Conservation (phyloP, 441 rosid species). For the Bruguiera hainesii region DNA sequence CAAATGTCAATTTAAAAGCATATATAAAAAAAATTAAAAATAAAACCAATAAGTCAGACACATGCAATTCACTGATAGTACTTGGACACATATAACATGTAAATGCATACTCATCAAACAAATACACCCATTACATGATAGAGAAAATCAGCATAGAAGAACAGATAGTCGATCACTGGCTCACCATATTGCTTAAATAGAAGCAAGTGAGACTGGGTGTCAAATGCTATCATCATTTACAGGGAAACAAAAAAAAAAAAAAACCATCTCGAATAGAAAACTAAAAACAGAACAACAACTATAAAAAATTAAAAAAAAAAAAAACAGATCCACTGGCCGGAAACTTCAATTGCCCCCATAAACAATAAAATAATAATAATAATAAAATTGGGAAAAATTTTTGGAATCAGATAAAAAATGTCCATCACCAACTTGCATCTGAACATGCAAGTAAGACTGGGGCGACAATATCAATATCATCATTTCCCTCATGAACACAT, state of each 20-base stretch:
- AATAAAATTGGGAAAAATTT: background rate
- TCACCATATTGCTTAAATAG: constrained; percentile 28
- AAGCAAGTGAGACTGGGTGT: constrained; percentile 48
- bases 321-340: no score
- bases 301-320: background rate
- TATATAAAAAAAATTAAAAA: no score
- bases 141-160: background rate
- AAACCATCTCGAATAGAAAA: background rate
- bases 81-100: no score
- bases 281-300: background rate
- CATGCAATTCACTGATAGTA: background rate
- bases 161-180: constrained; percentile 26
- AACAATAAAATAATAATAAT: no score
- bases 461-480: constrained; percentile 75
- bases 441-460: constrained; percentile 72
- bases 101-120: no score
- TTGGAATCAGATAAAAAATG: constrained; percentile 25
- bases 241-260: no score
- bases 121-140: no score
- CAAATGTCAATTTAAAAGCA: no score
- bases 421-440: constrained; percentile 69
- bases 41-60: background rate
- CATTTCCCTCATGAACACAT: constrained; percentile 32
- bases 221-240: constrained; percentile 39
- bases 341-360: background rate